These are phyloP conservation scores for Rhodotorula sp. DNA, from an alignment of 1,284 basidiomycete genomes.

Conservation along the genomic window DNA sequence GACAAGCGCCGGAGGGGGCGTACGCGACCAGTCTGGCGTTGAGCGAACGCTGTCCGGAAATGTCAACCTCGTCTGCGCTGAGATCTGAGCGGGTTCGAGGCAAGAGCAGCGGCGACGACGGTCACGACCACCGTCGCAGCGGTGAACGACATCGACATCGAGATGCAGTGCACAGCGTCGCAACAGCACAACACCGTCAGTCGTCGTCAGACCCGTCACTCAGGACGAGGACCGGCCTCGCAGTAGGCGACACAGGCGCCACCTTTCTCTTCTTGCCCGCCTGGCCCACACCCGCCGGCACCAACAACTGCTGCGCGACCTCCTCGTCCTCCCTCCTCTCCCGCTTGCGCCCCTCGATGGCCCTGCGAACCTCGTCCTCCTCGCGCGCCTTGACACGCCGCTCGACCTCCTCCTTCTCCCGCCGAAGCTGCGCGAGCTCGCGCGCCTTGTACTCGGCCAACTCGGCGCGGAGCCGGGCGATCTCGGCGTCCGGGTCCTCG, in stretches of 20 bases:
- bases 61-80: no score
- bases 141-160: no score
- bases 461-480: neutral
- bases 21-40: no score
- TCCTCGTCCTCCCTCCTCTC: neutral
- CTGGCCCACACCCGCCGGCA: neutral
- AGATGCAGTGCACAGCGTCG: no score
- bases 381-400: neutral
- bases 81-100: no score
- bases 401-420: neutral
- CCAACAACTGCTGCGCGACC: neutral
- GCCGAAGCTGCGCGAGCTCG: neutral
- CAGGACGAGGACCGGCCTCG: neutral
- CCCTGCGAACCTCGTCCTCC: neutral
- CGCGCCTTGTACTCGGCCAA: slow-evolving; percentile 2
- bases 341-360: no score
- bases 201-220: neutral
- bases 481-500: neutral
- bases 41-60: no score
- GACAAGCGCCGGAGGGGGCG: no score
- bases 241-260: neutral
- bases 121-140: no score
- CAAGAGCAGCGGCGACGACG: no score
- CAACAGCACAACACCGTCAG: no score
- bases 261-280: neutral